Evolutionary conservation across 2,329 filamentous ascomycete genomes (phyloP).

Genomic region (Neonectria sp.): DNA sequence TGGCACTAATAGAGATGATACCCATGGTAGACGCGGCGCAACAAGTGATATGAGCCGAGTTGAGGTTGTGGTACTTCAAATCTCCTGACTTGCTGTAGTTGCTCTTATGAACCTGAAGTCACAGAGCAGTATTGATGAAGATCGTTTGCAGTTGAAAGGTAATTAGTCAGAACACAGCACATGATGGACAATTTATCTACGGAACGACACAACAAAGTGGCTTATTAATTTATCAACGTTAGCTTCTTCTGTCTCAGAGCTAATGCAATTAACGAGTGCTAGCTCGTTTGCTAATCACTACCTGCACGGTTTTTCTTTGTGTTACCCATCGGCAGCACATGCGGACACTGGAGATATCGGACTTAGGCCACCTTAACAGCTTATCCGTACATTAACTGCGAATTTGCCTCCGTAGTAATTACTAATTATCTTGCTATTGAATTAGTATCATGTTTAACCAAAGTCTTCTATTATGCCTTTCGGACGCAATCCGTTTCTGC

Average conservation of each 20-base stretch:
- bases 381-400: neutral
- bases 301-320: neutral
- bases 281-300: neutral
- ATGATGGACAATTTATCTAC: too few species aligned
- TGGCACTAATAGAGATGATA: too few species aligned
- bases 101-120: too few species aligned
- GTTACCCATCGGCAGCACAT: neutral
- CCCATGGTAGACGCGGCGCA: too few species aligned
- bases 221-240: too few species aligned
- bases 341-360: neutral
- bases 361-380: neutral
- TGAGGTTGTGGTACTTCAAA: too few species aligned
- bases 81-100: too few species aligned
- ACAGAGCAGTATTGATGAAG: too few species aligned
- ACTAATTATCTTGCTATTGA: neutral
- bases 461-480: neutral
- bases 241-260: neutral
- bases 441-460: neutral
- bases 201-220: too few species aligned
- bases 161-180: too few species aligned
- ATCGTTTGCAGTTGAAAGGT: too few species aligned
- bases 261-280: neutral
- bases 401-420: neutral
- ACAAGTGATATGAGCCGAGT: too few species aligned
- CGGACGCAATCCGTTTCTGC: neutral